Conservation (phyloP, 139 green algal genomes). For the Trebouxia sp. region DNA sequence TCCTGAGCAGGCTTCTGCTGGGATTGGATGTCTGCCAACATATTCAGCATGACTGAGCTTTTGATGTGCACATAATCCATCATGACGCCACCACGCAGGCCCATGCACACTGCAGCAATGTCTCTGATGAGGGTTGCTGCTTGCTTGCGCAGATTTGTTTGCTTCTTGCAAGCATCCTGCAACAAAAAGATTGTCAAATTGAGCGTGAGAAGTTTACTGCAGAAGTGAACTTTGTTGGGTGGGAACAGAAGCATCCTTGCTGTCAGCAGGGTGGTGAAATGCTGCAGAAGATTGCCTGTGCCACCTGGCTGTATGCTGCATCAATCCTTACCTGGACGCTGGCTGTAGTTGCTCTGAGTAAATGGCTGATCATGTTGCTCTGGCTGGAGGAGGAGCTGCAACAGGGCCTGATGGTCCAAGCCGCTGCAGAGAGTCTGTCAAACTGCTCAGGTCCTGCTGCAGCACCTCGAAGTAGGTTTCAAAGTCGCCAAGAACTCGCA, state of each 20-base stretch:
- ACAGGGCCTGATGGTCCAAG: background rate
- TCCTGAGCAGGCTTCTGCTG: background rate
- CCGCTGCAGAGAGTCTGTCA: conserved; percentile 5
- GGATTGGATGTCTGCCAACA: background rate
- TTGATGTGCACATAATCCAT: conserved; percentile 53
- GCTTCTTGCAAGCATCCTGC: background rate
- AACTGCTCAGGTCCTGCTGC: conserved; percentile 3
- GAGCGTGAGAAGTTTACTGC: too few species aligned
- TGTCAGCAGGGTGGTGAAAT: too few species aligned
- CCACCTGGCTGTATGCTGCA: too few species aligned
- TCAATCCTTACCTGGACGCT: background rate
- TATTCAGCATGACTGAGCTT: conserved; percentile 1
- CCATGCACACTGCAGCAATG: conserved; percentile 48
- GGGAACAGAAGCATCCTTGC: too few species aligned
- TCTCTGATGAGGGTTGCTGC: conserved; percentile 43
- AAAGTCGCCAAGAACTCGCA: conserved; percentile 52
- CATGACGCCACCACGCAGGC: conserved; percentile 54
- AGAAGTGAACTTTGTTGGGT: too few species aligned
- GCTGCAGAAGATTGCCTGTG: too few species aligned
- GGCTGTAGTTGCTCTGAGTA: background rate
- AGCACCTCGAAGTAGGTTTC: conserved; percentile 46
- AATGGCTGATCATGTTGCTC: background rate
- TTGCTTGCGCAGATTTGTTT: conserved; percentile 18
- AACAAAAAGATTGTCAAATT: background rate
- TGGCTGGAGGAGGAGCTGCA: conserved; percentile 3